Percentiles rank a stretch among this genome's conserved stretches.
Conservation (phyloP, 2,329 filamentous ascomycete species). For the Immersiporthe knoxdaviesiana region DNA sequence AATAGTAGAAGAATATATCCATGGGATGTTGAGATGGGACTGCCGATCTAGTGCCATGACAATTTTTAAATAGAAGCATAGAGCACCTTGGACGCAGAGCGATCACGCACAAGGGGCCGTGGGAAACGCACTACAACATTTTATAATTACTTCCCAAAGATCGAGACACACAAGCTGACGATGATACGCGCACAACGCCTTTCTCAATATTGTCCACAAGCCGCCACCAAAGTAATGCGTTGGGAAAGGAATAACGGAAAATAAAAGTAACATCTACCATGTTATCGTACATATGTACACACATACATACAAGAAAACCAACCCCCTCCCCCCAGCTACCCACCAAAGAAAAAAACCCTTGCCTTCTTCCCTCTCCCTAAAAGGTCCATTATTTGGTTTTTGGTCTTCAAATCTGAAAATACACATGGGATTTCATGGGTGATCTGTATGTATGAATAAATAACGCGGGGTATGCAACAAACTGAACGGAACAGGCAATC, state of each 20-base stretch:
- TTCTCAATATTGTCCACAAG: not conserved
- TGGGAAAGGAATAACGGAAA: no score
- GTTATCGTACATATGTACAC: constrained; percentile 10
- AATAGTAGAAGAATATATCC: no score
- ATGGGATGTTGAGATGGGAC: no score
- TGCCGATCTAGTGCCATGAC: no score
- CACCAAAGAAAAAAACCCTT: not conserved
- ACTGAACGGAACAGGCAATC: not conserved
- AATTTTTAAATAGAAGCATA: no score
- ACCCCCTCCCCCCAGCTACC: not conserved
- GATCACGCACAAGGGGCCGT: no score
- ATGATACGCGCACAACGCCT: not conserved
- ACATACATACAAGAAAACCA: not conserved
- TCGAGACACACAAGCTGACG: no score
- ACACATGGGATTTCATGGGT: not conserved
- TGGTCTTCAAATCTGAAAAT: not conserved
- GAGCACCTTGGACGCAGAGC: no score
- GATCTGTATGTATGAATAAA: not conserved
- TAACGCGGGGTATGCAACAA: not conserved
- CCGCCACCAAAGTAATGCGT: not conserved
- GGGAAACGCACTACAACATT: not conserved
- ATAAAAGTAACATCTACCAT: not conserved
- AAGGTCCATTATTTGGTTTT: not conserved
- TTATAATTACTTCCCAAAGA: not conserved
- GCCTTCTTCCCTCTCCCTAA: not conserved